Base-by-base conservation (phyloP, 164 flowering plant genomes). In the Euptelea pleiosperma region DNA sequence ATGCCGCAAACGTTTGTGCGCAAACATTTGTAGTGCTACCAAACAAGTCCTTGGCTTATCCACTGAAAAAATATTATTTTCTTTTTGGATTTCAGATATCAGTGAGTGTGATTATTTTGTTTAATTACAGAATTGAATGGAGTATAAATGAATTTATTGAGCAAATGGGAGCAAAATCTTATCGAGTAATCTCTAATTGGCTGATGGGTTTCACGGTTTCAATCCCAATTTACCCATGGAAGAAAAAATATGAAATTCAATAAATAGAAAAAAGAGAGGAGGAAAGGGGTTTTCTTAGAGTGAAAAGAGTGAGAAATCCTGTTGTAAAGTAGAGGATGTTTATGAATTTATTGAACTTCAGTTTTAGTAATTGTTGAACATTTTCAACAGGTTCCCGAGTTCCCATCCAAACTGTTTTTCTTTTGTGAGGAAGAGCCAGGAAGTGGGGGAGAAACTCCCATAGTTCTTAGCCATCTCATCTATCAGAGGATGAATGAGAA, bases 381-480 rank as follows among this genome's bases (percentile, higher is more conserved):
- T 21, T 19, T 18, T 16, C 15, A 8, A 42, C 73, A 92, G 98
- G 86, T 87, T 37, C 96, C 97, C 2, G 87, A 84, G 72, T 90
- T 75, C 42, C 97, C 98, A 4, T 67, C 90, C 34, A 87, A 87
- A 52, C 43, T 89, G 86, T 83, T 93, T 43, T 93, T 93, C 89
- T 93, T 74, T 47, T 90, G 98, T 63, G 98, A 93, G 70, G 87
- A 78, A 46, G 94, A 83, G 65, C 94, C 97, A 7, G 75, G 61
- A 60, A 75, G 53, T 58, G 97, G 83, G 11, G 98, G 98, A 63
- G 98, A 93, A 60, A 89, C 97, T 52, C 97, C 98, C 6, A 82
- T 93, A 10, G 97, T 85, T 58, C 90, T 84, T 6, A 87, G 98
- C 69, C 96, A 87, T 70, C 42, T 84, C n/a, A 73, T 90, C n/a